phyloP scores from a whole-genome alignment of 306 rosid species.

The Rosa chinensis region DNA sequence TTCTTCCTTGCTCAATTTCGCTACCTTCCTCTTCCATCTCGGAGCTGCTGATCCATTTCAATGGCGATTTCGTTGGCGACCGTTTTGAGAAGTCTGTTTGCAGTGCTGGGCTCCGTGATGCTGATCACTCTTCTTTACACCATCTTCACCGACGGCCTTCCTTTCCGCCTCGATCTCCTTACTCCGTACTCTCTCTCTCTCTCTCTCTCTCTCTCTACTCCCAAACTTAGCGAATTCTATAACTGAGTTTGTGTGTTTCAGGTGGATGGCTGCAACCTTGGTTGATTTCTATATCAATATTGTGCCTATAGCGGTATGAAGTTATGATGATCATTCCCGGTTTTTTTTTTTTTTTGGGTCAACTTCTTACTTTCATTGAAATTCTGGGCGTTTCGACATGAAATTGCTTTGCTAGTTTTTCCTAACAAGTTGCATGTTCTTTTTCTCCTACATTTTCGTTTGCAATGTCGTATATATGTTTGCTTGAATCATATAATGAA shows the following conservation, averaged over 20 bases:
- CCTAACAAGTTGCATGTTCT: neutral
- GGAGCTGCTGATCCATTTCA: neutral
- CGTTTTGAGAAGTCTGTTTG: conserved; percentile 47
- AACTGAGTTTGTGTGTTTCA: conserved; percentile 33
- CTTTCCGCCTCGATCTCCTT: conserved; percentile 58
- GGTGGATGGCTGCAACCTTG: conserved; percentile 77
- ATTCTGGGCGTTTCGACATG: neutral
- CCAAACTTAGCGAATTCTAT: neutral
- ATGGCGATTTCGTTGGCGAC: conserved; percentile 51
- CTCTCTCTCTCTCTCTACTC: neutral
- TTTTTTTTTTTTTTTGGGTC: neutral
- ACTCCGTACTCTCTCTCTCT: conserved; percentile 54
- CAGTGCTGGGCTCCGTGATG: conserved; percentile 47
- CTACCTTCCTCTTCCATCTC: neutral
- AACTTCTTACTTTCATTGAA: neutral
- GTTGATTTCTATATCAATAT: conserved; percentile 81
- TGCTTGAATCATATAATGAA: neutral
- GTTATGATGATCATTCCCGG: too few relatives aligned
- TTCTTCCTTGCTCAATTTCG: neutral
- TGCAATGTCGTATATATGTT: neutral
- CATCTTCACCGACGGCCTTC: conserved; percentile 54
- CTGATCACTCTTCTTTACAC: conserved; percentile 53
- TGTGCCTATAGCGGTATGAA: conserved; percentile 55
- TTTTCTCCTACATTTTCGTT: neutral
- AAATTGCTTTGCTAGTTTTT: neutral